Base-by-base conservation (phyloP, 176 grass and related monocot genomes). In the maize (Zea mays) region DNA sequence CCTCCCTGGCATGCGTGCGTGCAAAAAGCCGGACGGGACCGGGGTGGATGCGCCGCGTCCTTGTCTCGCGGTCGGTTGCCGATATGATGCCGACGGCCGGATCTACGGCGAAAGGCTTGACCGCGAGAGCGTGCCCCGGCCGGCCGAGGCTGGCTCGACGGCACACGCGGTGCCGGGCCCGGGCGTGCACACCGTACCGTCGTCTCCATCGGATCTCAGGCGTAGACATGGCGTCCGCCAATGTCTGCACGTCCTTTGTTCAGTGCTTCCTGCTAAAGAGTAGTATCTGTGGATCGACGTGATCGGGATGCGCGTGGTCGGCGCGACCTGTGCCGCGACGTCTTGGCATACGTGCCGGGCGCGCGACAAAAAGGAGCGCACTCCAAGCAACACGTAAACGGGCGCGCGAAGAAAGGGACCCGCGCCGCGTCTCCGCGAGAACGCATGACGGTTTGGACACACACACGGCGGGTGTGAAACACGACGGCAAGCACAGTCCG, bases 1-100 rank as follows among this genome's bases (percentile, higher is more conserved):
- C 27, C 27, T 27, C 67, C 67, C 67, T 69, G 67, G 67, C 42
- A 27, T 45, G 67, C 67, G 47, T 27, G 43, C 67, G 27, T 27
- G 27, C 27, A 27, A 27, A 33, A 33, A 69, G n/a, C n/a, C 42
- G 4, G 55, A 17, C 7, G 20, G 20, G 20, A 39, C n/a, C 17
- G 20, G 20, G 57, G 57, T 21, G 21, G 65, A 17, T 11, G 65
- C 37, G 16, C 15, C 5, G 35, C 19, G 42, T 44, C 45, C 19
- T 12, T 46, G 42, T 69, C 66, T 12, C 66, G 66, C 66, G 66
- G 66, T n/a, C 41, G 66, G 66, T 46, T 45, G 66, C 17, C 16
- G n/a, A 46, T 13, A 46, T 14, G 43, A 47, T 33, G 43, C 42
- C 67, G 16, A 17, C 16, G 60, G 62, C 10, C 13, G 13, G 66